A percentile compares a stretch with the other conserved stretches of the same genome.
phyloP scores from a whole-genome alignment of 306 rosid species.

The Ziziphus jujuba region DNA sequence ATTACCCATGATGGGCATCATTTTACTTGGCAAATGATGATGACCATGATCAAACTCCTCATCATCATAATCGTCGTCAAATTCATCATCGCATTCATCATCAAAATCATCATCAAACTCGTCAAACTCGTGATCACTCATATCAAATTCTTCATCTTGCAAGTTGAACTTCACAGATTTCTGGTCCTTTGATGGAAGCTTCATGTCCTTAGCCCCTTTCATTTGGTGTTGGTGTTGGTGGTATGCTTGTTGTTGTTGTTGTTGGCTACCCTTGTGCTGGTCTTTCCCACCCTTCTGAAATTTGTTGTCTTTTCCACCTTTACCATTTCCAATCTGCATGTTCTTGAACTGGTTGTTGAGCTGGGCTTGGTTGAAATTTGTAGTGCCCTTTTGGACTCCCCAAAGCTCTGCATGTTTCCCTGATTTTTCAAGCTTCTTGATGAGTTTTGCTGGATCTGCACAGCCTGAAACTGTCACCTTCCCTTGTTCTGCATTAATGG shows the following conservation, averaged over 20 bases:
- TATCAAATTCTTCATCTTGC: conserved; percentile 55
- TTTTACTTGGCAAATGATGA: conserved; percentile 36
- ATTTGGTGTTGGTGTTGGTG: conserved; percentile 50
- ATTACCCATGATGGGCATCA: conserved; percentile 26
- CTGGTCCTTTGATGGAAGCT: conserved; percentile 40
- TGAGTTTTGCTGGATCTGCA: conserved; percentile 58
- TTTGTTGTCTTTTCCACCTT: conserved; percentile 54
- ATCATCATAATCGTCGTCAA: conserved; percentile 45
- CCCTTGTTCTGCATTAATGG: conserved; percentile 56
- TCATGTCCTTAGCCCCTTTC: conserved; percentile 42
- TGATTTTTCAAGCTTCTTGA: conserved; percentile 52
- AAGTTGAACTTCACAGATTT: conserved; percentile 73
- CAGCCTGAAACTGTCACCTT: conserved; percentile 55
- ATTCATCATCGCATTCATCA: conserved; percentile 40
- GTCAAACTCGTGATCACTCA: conserved; percentile 52
- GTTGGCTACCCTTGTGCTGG: conserved; percentile 25
- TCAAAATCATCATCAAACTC: conserved; percentile 41
- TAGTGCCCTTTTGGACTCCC: conserved; percentile 52
- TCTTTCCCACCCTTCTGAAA: conserved; percentile 48
- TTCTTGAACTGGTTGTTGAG: conserved; percentile 64
- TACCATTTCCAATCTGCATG: conserved; percentile 39
- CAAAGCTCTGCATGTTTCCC: conserved; percentile 73
- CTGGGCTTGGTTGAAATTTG: conserved; percentile 24
- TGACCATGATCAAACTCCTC: conserved; percentile 51
- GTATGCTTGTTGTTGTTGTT: conserved; percentile 38